Conservation (phyloP, 1,139 yeast species). For the Torulaspora globosa region DNA sequence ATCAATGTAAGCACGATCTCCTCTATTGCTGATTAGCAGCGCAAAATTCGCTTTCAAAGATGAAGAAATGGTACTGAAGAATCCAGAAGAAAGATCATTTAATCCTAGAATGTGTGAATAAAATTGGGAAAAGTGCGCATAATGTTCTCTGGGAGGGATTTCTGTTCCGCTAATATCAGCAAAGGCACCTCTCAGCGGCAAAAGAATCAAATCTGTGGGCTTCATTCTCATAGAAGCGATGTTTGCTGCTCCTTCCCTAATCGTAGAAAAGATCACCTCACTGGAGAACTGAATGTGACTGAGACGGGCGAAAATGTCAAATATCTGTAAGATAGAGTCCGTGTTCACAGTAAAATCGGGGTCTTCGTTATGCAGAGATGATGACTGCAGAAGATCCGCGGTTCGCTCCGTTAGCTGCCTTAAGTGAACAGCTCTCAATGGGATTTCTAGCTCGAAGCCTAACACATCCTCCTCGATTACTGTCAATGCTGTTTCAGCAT, state of each 20-base stretch:
- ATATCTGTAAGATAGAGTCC: conserved; percentile 49
- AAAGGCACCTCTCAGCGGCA: conserved; percentile 31
- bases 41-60: conserved; percentile 23
- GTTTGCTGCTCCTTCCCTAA: conserved; percentile 38
- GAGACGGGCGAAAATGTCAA: conserved; percentile 51
- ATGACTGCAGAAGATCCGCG: conserved; percentile 63
- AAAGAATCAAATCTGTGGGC: conserved; percentile 21
- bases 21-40: conserved; percentile 28
- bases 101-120: conserved; percentile 30
- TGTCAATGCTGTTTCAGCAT: conserved; percentile 19
- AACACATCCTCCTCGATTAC: conserved; percentile 23
- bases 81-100: conserved; percentile 30
- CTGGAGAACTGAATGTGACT: conserved; percentile 49
- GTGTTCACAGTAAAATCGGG: conserved; percentile 38
- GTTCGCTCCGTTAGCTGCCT: conserved; percentile 62
- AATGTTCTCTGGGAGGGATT: conserved; percentile 21
- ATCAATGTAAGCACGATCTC: conserved; percentile 24
- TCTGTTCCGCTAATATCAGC: conserved; percentile 22
- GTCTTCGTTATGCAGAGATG: conserved; percentile 40
- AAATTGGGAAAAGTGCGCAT: conserved; percentile 26
- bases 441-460: conserved; percentile 31
- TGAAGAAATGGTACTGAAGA: conserved; percentile 24
- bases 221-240: conserved; percentile 22
- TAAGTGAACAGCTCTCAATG: conserved; percentile 54
- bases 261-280: conserved; percentile 51